phyloP scores from a whole-genome alignment of 306 rosid species.

The Acacia crassicarpa region DNA sequence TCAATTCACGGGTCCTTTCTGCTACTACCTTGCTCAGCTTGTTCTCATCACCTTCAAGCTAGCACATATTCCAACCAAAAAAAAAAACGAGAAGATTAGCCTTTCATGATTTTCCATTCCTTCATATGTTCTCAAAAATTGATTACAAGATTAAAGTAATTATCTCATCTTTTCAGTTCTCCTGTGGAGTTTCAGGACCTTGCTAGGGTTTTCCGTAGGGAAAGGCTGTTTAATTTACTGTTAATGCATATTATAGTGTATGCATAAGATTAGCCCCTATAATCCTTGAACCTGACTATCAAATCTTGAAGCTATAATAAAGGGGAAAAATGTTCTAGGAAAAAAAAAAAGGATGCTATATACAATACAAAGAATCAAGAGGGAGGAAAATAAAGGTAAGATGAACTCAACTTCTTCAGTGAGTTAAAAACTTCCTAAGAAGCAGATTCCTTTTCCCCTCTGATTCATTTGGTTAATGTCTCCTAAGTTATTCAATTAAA shows the following conservation, averaged over 20 bases:
- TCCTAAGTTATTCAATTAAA: neutral
- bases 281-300: neutral
- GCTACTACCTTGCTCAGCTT: neutral
- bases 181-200: neutral
- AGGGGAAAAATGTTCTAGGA: neutral
- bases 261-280: neutral
- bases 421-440: neutral
- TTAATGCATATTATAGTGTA: neutral
- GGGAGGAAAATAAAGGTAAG: neutral
- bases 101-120: neutral
- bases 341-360: neutral
- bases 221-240: neutral
- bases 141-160: neutral
- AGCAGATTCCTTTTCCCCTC: neutral
- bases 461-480: neutral
- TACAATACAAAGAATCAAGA: neutral
- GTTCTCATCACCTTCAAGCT: neutral
- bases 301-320: neutral
- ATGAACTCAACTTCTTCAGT: neutral
- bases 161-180: neutral
- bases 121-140: neutral
- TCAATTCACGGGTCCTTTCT: slow-evolving; percentile 23
- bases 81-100: neutral
- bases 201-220: neutral
- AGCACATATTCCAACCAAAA: neutral